Conservation (phyloP, 257 asterid species). For the Ilex asprella region DNA sequence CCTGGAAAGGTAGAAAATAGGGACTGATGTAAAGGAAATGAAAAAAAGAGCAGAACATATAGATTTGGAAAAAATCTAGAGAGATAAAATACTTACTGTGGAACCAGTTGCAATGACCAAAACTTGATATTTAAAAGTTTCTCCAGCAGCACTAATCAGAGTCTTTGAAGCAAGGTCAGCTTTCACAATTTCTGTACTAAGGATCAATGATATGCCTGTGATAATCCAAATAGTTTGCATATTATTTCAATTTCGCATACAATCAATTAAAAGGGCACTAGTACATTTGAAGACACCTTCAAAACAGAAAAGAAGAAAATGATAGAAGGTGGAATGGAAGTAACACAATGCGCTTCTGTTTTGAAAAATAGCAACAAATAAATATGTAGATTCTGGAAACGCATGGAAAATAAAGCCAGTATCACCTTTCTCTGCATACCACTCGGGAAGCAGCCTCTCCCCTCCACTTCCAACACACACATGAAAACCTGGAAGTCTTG, state of each 20-base stretch:
- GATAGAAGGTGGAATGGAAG: neutral
- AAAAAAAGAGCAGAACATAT: neutral
- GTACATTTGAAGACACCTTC: neutral
- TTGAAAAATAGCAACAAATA: no score
- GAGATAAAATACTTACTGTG: slow-evolving; percentile 34
- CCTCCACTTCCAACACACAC: slow-evolving; percentile 98
- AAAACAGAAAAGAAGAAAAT: neutral
- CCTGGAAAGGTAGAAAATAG: slow-evolving; percentile 32
- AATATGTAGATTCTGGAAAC: no score
- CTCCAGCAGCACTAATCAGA: slow-evolving; percentile 66
- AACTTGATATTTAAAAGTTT: slow-evolving; percentile 45
- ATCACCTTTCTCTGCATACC: slow-evolving; percentile 90
- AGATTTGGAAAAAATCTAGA: neutral
- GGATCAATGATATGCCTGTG: slow-evolving; percentile 79
- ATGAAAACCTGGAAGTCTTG: slow-evolving; percentile 95
- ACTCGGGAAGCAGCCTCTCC: slow-evolving; percentile 89
- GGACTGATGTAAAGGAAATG: neutral
- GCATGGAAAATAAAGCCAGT: no score
- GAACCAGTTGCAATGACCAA: slow-evolving; percentile 88
- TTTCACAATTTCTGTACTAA: slow-evolving; percentile 75
- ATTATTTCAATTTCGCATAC: neutral
- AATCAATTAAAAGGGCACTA: neutral
- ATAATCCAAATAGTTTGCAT: slow-evolving; percentile 17
- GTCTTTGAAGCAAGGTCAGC: slow-evolving; percentile 83
- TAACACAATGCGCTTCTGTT: neutral